These are phyloP conservation scores for Cladorrhinum samala DNA, from an alignment of 495 filamentous ascomycete species.

Conservation along the genomic window DNA sequence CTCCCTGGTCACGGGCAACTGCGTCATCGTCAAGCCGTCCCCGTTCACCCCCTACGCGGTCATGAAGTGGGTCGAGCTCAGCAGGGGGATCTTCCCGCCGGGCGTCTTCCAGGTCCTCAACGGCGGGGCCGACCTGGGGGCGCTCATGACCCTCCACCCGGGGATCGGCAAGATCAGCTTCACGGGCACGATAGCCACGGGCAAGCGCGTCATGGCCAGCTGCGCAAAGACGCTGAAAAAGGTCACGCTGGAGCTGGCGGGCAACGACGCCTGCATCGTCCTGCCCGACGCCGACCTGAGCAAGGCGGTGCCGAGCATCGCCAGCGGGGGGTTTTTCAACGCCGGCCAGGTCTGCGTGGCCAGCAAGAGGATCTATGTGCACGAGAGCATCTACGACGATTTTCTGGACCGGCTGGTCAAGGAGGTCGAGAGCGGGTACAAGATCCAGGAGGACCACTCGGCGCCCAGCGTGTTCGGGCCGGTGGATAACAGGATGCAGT, in stretches of 20 bases:
- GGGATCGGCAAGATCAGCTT: conserved; percentile 64
- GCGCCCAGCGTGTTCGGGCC: conserved; percentile 45
- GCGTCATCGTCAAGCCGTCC: conserved; percentile 57
- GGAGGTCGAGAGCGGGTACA: conserved; percentile 45
- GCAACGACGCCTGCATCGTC: conserved; percentile 64
- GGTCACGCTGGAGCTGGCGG: conserved; percentile 49
- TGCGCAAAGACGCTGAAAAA: conserved; percentile 57
- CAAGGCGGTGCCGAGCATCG: conserved; percentile 45
- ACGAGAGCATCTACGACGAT: conserved; percentile 58
- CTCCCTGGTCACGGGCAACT: conserved; percentile 54
- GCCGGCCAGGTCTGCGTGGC: conserved; percentile 51
- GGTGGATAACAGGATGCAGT: conserved; percentile 57
- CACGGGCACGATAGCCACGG: conserved; percentile 59
- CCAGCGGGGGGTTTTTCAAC: conserved; percentile 53
- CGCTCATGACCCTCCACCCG: conserved; percentile 50
- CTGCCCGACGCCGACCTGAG: conserved; percentile 61
- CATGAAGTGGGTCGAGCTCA: conserved; percentile 59
- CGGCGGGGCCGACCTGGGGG: conserved; percentile 60
- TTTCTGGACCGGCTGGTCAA: conserved; percentile 52
- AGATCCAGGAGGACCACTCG: conserved; percentile 41
- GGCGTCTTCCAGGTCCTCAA: conserved; percentile 63
- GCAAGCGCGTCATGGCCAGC: conserved; percentile 56
- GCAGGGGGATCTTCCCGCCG: conserved; percentile 53
- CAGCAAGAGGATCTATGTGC: conserved; percentile 62
- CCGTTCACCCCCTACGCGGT: conserved; percentile 64